Conservation (phyloP, 768 basidiomycete species). For the Thelephora aurantiotincta region DNA sequence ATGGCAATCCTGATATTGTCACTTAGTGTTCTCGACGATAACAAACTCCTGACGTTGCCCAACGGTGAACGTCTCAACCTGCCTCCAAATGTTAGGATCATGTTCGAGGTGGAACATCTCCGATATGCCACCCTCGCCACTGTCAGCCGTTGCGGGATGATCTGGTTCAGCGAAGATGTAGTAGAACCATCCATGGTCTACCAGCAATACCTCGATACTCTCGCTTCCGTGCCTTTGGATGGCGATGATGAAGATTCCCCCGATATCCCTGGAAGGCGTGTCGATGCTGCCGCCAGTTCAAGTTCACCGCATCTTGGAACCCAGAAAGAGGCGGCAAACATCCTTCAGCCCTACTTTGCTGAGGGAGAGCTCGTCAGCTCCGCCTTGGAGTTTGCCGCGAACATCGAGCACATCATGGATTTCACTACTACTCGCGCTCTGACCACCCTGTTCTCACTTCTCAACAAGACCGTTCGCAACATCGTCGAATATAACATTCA, state of each 20-base stretch:
- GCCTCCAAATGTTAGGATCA: constrained; percentile 93
- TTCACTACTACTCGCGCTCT: constrained; percentile 86
- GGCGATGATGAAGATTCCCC: constrained; percentile 74
- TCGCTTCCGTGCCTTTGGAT: constrained; percentile 66
- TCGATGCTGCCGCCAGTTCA: constrained; percentile 34
- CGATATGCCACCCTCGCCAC: constrained; percentile 95
- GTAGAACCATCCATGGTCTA: constrained; percentile 88
- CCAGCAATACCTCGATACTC: constrained; percentile 69
- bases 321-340: constrained; percentile 59
- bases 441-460: constrained; percentile 89
- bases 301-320: constrained; percentile 52
- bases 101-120: constrained; percentile 99
- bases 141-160: constrained; percentile 99
- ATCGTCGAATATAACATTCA: constrained; percentile 90
- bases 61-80: constrained; percentile 97
- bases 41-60: constrained; percentile 91
- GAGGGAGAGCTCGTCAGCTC: constrained; percentile 69
- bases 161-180: constrained; percentile 98
- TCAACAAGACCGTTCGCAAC: constrained; percentile 93
- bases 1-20: neutral
- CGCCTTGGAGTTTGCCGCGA: constrained; percentile 66
- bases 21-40: constrained; percentile 90
- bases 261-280: constrained; percentile 49
- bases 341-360: constrained; percentile 73
- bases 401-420: constrained; percentile 98